These are phyloP conservation scores for Metarhizium guizhouense DNA, from an alignment of 2,329 filamentous ascomycete genomes.

Conservation along the genomic window DNA sequence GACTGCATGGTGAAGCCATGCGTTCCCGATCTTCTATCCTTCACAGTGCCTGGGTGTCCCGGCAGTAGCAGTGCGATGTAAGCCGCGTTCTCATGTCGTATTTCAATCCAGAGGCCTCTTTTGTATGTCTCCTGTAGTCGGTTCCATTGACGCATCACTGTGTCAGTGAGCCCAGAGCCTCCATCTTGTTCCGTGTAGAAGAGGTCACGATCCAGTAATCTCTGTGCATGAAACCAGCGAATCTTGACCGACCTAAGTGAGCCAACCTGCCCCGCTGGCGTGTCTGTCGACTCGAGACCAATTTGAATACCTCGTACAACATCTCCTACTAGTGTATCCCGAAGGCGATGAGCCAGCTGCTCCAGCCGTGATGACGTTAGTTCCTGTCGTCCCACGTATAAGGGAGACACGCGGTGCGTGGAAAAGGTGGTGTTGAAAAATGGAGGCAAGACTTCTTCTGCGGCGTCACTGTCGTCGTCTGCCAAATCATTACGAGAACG, in stretches of 20 bases:
- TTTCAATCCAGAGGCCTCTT: slow-evolving; percentile 33
- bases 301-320: slow-evolving; percentile 52
- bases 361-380: slow-evolving; percentile 31
- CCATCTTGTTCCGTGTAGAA: slow-evolving; percentile 10
- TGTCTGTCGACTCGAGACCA: slow-evolving; percentile 34
- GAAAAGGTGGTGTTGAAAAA: slow-evolving; percentile 54
- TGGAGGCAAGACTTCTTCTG: slow-evolving; percentile 22
- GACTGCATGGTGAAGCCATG: slow-evolving; percentile 13
- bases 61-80: slow-evolving; percentile 45
- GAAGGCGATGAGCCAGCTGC: slow-evolving; percentile 36
- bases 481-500: slow-evolving; percentile 1
- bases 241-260: slow-evolving; percentile 38
- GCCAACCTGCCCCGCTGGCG: slow-evolving; percentile 27
- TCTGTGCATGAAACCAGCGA: slow-evolving; percentile 31
- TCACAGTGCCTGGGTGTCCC: slow-evolving; percentile 11
- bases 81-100: slow-evolving; percentile 43
- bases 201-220: slow-evolving; percentile 22
- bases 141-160: slow-evolving; percentile 6
- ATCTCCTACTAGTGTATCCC: slow-evolving; percentile 48
- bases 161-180: slow-evolving; percentile 10
- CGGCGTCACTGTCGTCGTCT: slow-evolving; percentile 14
- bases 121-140: slow-evolving; percentile 15
- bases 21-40: slow-evolving; percentile 5
- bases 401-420: slow-evolving; percentile 44
- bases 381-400: slow-evolving; percentile 35